Conservation (phyloP, 2,329 filamentous ascomycete genomes). For the Knufia petricola region DNA sequence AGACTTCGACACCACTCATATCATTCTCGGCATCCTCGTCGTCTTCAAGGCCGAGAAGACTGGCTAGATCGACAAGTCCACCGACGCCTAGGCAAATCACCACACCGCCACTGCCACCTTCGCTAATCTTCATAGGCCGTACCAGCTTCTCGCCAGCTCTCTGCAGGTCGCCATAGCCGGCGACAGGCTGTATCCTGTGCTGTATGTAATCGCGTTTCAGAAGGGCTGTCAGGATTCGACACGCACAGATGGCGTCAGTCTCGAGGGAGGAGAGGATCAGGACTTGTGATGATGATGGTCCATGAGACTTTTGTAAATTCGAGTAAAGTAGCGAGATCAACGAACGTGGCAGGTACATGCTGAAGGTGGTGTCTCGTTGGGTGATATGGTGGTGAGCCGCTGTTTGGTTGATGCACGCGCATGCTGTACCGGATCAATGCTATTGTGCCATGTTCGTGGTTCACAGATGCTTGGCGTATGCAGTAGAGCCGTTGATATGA, state of each 20-base stretch:
- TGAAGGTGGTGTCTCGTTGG: constrained; percentile 6
- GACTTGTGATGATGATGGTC: constrained; percentile 84
- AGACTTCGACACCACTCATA: constrained; percentile 42
- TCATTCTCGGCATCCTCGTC: constrained; percentile 39
- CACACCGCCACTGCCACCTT: constrained; percentile 76
- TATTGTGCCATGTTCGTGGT: constrained; percentile 3
- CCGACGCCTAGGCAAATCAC: constrained; percentile 90
- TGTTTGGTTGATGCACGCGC: neutral
- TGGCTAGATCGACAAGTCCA: constrained; percentile 77
- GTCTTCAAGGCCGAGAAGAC: constrained; percentile 63
- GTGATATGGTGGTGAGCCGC: neutral
- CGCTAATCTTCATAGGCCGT: constrained; percentile 71
- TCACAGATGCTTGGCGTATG: neutral
- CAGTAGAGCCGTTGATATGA: too few species aligned
- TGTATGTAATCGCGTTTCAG: constrained; percentile 95
- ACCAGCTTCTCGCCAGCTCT: constrained; percentile 70
- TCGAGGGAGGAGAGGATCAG: constrained; percentile 78
- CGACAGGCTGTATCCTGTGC: constrained; percentile 92
- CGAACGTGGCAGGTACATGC: constrained; percentile 88
- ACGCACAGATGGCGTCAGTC: constrained; percentile 89
- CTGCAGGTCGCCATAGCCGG: constrained; percentile 82
- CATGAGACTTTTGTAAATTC: constrained; percentile 74
- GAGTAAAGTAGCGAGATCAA: constrained; percentile 85
- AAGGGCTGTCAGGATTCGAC: constrained; percentile 84
- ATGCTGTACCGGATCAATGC: neutral